These are phyloP conservation scores for Stachybotrys echinatus DNA, from an alignment of 2,329 filamentous ascomycete species.

Conservation along the genomic window DNA sequence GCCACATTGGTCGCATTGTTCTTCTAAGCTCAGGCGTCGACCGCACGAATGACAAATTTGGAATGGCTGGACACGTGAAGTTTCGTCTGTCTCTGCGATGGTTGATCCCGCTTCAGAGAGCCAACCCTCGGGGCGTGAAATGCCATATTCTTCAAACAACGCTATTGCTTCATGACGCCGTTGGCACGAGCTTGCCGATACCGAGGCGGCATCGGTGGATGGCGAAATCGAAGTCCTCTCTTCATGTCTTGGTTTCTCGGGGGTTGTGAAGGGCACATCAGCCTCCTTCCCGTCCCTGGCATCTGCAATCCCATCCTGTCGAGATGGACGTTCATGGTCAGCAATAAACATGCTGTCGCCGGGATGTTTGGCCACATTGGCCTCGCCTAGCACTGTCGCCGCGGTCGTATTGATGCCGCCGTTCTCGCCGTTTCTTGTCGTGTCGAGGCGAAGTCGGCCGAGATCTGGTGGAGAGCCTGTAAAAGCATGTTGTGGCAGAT, in stretches of 20 bases:
- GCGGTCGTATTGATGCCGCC: not conserved
- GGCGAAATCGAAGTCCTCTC: conserved; percentile 1
- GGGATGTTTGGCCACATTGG: not conserved
- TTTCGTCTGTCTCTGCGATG: conserved; percentile 9
- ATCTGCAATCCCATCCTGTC: not conserved
- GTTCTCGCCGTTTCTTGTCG: not conserved
- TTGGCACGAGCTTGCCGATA: conserved; percentile 24
- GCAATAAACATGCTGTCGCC: not conserved
- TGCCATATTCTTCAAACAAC: conserved; percentile 40
- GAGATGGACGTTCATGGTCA: not conserved
- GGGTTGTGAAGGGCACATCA: not conserved
- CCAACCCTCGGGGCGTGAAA: conserved; percentile 41
- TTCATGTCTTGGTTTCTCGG: not conserved
- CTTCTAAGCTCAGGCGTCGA: conserved; percentile 28
- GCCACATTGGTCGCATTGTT: conserved; percentile 41
- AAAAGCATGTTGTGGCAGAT: conserved; percentile 2
- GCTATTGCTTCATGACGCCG: conserved; percentile 38
- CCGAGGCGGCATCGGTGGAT: conserved; percentile 12
- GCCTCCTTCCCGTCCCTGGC: not conserved
- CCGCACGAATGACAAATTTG: conserved; percentile 47
- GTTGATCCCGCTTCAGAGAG: conserved; percentile 32
- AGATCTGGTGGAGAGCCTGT: not conserved
- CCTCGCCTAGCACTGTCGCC: not conserved
- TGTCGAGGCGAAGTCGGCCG: not conserved
- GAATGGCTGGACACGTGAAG: conserved; percentile 15